A percentile compares a stretch with the other conserved stretches of the same genome.
Evolutionary conservation across 345 rosid genomes (phyloP).

Genomic region (Bruguiera parviflora): DNA sequence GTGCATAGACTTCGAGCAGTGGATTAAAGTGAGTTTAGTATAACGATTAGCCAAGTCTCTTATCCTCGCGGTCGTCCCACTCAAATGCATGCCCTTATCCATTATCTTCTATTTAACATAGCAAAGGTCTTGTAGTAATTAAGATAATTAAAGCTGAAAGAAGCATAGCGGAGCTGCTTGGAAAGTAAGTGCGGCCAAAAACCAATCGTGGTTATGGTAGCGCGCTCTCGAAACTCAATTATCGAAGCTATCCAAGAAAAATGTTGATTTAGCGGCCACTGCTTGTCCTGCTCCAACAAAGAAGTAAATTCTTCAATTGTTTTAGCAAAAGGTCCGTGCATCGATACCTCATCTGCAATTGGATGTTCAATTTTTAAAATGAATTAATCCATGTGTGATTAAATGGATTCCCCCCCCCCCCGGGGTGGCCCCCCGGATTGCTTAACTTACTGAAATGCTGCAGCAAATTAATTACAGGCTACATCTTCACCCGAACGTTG

Average conservation of each 20-base stretch:
- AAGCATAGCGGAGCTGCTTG: not conserved
- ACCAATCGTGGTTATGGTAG: slow-evolving; percentile 17
- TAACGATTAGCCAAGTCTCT: slow-evolving; percentile 2
- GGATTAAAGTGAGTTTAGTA: slow-evolving; percentile 12
- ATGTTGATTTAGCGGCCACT: slow-evolving; percentile 13
- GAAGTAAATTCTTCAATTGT: slow-evolving; percentile 6
- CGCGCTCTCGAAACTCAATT: slow-evolving; percentile 13
- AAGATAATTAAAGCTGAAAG: not conserved
- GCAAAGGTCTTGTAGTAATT: not conserved
- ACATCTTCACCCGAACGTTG: not conserved
- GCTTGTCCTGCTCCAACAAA: slow-evolving; percentile 34
- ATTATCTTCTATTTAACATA: slow-evolving; percentile 11
- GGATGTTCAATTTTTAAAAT: not conserved
- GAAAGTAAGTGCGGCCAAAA: slow-evolving; percentile 18
- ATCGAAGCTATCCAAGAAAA: slow-evolving; percentile 4
- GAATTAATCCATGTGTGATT: slow-evolving; percentile 3
- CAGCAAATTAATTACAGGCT: not conserved
- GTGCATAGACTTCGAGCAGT: not conserved
- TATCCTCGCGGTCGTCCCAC: slow-evolving; percentile 8
- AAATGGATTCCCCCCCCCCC: not conserved
- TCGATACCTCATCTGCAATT: not conserved
- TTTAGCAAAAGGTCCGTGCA: not conserved
- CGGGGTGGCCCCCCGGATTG: not conserved
- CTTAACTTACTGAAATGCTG: not conserved
- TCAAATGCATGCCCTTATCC: slow-evolving; percentile 27